phyloP scores from a whole-genome alignment of 768 basidiomycete species.

The Panaeolus cyanescens region DNA sequence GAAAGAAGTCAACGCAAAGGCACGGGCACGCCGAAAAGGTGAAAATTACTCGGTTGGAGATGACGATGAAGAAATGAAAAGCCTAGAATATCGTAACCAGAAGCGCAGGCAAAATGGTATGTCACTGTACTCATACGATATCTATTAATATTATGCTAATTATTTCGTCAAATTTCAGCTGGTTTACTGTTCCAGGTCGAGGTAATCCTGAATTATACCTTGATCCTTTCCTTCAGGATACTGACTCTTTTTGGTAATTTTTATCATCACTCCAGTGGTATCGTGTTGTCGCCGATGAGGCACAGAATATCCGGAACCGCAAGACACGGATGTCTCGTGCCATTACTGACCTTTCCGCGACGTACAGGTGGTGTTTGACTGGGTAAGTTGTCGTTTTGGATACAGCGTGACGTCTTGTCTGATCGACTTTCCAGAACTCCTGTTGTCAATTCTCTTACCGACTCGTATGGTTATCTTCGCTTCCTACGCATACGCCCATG shows the following conservation, averaged over 20 bases:
- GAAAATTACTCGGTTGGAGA: constrained; percentile 38
- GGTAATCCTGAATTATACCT: constrained; percentile 25
- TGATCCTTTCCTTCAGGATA: background rate
- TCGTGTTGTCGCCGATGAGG: constrained; percentile 58
- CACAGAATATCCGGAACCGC: constrained; percentile 54
- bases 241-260: background rate
- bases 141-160: background rate
- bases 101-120: constrained; percentile 35
- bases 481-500: constrained; percentile 49
- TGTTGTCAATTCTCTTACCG: constrained; percentile 61
- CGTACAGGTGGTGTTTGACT: constrained; percentile 69
- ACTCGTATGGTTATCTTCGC: constrained; percentile 50
- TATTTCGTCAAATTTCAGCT: constrained; percentile 30
- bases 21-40: constrained; percentile 35
- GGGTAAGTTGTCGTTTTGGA: constrained; percentile 37
- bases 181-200: constrained; percentile 55
- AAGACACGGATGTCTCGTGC: constrained; percentile 59
- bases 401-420: background rate
- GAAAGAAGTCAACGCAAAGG: constrained; percentile 46
- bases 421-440: constrained; percentile 46
- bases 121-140: background rate
- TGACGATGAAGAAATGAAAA: constrained; percentile 31
- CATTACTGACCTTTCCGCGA: constrained; percentile 51
- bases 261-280: constrained; percentile 52
- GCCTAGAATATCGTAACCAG: constrained; percentile 20